Base-by-base conservation (phyloP, 805 yeast genomes). In the Cyberlindnera xishuangbannaensis region DNA sequence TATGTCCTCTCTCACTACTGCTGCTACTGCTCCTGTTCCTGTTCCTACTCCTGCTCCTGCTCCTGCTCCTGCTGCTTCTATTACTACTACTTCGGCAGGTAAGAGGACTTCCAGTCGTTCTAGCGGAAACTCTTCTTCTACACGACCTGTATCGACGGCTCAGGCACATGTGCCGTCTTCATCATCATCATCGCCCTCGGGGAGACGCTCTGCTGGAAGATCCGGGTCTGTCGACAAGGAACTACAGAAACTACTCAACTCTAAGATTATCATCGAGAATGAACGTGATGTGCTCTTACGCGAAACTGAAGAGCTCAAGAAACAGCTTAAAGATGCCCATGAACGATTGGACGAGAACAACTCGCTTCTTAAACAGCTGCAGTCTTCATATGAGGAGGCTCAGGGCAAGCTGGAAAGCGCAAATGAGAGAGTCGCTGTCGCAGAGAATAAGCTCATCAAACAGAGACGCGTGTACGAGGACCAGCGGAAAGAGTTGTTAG, bases 401-500 rank as follows among this genome's bases (percentile, higher is more conserved):
- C 32, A 32, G 8, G 13, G 11, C 4, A 28, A 29, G 8, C 16
- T 42, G 6, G 45, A 47, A 21, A 36, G 30, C 18, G 41, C 51
- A 1, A 33, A 37, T 14, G 53, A 51, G 15, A 41, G 39, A 18
- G 34, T 38, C 9, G 18, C 31, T 1, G 5, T 17, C 2, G 22
- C 45, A 33, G 83, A 78, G 27, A 57, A 56, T 15, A 67, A 65
- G 40, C 50, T 75, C 33, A 45, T 49, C n/a, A 66, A 62, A 33
- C 75, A 67, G 37, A 71, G 68, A 47, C 48, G 47, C 14, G 69
- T 62, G 18, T 67, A 70, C 27, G 81, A 75, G 31, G 47, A 53
- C 12, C 81, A 78, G 28, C 60, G 81, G 18, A 70, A 67, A 29
- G 83, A 78, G 48, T 62, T 81, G 58, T 53, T 79, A 28, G 73